Evolutionary conservation across 495 filamentous ascomycete genomes (phyloP), one percentile per base, ranked within the genome.

Genomic region (Aspergillus nidulans): DNA sequence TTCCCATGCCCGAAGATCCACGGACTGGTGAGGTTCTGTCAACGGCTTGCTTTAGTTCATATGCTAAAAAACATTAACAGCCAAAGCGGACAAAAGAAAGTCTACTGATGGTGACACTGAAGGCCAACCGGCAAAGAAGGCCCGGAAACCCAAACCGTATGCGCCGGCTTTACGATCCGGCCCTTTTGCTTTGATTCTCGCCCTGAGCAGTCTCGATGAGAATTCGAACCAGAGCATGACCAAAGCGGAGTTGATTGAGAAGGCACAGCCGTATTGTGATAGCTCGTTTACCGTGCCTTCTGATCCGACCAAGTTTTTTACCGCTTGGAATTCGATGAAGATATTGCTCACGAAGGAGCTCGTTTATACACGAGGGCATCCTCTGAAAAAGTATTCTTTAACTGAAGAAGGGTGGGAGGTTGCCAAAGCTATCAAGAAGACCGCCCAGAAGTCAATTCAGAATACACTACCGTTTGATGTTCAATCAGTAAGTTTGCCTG

Each of bases 241-340:
- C 9, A 94, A 91, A 64, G 59, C 75, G 10, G 77, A 88, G 50
- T 63, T 89, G 18, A 87, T 91, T 39, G 85, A 85, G 49, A 73
- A 73, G 4, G 89, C 89, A 12, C 85, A 92, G 61, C 81, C 81
- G 18, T 76, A 85, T 66, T 91, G 85, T 59, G 88, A 92, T 64
- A 70, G 85, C 5, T 91, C 87, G 0, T 92, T 91, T 62, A 87
- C 81, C 0, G 82, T 81, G 1, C 85, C 88, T 6, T 69, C 72
- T 9, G 85, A 91, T 47, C 72, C 86, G 3, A 85, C 74, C 5
- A 87, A 82, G 59, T 88, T 79, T 63, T 90, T 89, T 58, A 94
- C 89, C 2, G 90, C 89, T 0, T 95, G 90, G 90, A 85, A 79
- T 62, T 89, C 88, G 0, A 95, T 95, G 82, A 91, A 89, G 61